Evolutionary conservation across 2,329 filamentous ascomycete genomes (phyloP).

Genomic region (Aspergillus carbonarius): DNA sequence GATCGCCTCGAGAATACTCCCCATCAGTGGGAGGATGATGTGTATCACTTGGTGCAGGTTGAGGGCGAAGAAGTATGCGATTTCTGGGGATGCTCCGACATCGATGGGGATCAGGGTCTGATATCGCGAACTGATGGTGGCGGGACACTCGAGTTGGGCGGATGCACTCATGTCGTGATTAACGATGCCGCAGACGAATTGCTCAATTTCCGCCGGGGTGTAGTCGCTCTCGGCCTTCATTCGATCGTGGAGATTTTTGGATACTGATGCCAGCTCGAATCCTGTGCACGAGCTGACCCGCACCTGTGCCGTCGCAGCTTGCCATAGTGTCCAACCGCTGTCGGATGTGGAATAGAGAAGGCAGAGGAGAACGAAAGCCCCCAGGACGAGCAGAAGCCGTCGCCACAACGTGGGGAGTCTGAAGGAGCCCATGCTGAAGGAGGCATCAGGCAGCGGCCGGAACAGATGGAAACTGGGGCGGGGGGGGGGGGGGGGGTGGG

Average conservation of each 20-base stretch:
- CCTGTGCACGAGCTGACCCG: background rate
- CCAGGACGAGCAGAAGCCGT: too few relatives aligned
- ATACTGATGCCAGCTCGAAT: background rate
- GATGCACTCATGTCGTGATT: background rate
- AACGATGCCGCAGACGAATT: background rate
- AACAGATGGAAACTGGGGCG: too few relatives aligned
- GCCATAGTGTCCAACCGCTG: too few relatives aligned
- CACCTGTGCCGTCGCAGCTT: background rate
- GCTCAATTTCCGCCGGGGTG: background rate
- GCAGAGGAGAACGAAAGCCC: too few relatives aligned
- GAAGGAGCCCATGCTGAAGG: too few relatives aligned
- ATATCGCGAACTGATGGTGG: background rate
- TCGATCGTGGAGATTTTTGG: background rate
- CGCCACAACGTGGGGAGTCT: too few relatives aligned
- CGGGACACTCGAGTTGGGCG: background rate
- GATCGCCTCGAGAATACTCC: background rate
- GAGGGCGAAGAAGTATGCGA: background rate
- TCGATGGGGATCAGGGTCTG: background rate
- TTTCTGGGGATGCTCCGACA: background rate
- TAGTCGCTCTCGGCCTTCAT: background rate
- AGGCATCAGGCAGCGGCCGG: too few relatives aligned
- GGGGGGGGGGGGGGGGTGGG: too few relatives aligned
- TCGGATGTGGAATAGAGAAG: too few relatives aligned
- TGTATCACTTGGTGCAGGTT: background rate
- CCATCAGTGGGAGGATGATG: background rate